Evolutionary conservation across 2,329 filamentous ascomycete species (phyloP), one percentile per base, ranked within the genome.

Genomic region (Penicillium sp.): DNA sequence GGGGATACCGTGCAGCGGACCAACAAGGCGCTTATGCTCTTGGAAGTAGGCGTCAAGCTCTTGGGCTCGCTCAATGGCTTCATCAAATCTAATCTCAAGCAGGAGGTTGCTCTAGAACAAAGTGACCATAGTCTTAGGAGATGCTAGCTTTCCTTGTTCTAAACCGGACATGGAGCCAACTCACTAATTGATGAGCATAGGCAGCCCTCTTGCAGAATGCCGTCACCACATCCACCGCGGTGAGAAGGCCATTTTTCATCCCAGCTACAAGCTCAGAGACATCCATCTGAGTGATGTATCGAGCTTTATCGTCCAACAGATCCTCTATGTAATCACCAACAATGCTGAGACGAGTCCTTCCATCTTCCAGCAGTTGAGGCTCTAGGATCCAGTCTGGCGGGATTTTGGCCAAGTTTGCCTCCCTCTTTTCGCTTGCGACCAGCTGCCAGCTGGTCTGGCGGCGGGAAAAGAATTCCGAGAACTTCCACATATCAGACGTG

Each of bases 131-230:
- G 15, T 49, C 30, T 60, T 41, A 52, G 56, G 30, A 30, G 31
- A 55, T 54, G 17, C 50, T 31, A 55, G 8, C 47, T 44, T 41
- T 13, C 15, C 35, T 41, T 15, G 15, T 5, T 50, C 51, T 38
- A 35, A 41, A 54, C 31, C 26, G 44, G 51, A 38, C 8, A 19
- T 8, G 35, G 35, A 30, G 9, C 23, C 23, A 41, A 60, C 58
- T 55, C 51, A 60, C 58, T 41, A 60, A 49, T 50, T 60, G 58
- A 48, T 60, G 58, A 55, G 58, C 58, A 55, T 55, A 60, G 31
- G 58, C 58, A 31, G 58, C 58, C 58, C 58, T 53, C 46, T 60
- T 60, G 58, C 58, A 60, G 23, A 60, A 60, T 29, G 51, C 58
- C 21, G 45, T 60, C 29, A 60, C 58, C 45, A 60, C 58, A 17